Conservation (phyloP, 2,329 filamentous ascomycete species). For the Microascus cirrosus region DNA sequence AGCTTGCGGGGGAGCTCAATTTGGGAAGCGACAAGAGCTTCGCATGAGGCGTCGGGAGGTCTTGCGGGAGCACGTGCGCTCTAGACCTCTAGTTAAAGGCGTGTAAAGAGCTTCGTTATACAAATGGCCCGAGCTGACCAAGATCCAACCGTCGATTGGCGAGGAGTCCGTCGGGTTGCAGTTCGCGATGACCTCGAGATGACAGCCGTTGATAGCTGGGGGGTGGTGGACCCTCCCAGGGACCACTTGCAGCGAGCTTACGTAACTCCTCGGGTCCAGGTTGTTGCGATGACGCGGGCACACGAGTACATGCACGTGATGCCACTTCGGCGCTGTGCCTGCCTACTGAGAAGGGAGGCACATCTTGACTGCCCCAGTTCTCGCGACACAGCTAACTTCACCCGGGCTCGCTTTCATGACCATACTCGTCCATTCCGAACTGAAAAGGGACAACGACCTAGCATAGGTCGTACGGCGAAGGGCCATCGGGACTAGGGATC, state of each 20-base stretch:
- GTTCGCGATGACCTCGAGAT: slow-evolving; percentile 3
- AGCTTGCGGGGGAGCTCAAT: slow-evolving; percentile 1
- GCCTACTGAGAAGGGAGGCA: no score
- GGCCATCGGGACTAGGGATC: no score
- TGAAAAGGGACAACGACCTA: no score
- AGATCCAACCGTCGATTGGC: neutral
- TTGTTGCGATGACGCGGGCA: neutral
- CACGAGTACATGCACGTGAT: no score
- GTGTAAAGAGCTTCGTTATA: neutral
- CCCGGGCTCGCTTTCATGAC: no score
- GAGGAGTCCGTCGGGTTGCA: neutral
- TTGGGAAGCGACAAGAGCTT: neutral
- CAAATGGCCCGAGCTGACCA: neutral
- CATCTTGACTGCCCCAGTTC: no score
- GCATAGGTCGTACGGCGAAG: no score
- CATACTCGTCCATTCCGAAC: no score
- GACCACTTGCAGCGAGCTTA: neutral
- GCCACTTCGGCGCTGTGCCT: no score
- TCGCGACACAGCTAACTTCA: no score
- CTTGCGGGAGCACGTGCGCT: neutral
- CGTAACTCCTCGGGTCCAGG: neutral
- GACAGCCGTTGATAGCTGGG: slow-evolving; percentile 1
- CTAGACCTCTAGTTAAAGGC: neutral
- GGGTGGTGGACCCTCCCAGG: neutral
- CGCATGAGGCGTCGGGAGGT: neutral